These are phyloP conservation scores for Yamadazyma diddensiae DNA, from an alignment of 1,139 yeast species.

Conservation along the genomic window DNA sequence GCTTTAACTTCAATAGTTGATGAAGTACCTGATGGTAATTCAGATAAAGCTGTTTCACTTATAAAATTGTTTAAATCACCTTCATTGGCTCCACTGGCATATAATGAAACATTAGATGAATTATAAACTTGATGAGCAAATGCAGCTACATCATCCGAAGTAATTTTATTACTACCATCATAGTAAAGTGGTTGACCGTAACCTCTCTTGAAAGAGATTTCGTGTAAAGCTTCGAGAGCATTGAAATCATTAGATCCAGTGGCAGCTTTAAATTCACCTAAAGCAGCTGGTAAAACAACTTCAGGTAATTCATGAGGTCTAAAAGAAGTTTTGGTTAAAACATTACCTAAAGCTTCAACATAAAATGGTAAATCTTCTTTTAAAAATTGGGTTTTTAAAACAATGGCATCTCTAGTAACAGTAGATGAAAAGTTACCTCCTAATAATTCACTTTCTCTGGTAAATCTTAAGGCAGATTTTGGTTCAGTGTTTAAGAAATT, in stretches of 20 bases:
- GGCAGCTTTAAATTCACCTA: conserved; percentile 52
- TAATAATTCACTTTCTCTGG: conserved; percentile 90
- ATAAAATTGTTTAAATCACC: conserved; percentile 70
- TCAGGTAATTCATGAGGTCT: conserved; percentile 82
- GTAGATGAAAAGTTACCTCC: conserved; percentile 76
- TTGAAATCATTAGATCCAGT: conserved; percentile 49
- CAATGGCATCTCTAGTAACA: conserved; percentile 81
- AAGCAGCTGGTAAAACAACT: conserved; percentile 77
- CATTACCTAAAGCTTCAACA: conserved; percentile 82
- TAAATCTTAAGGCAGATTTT: conserved; percentile 88
- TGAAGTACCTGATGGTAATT: conserved; percentile 59
- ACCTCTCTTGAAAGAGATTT: conserved; percentile 81
- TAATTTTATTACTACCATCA: conserved; percentile 57
- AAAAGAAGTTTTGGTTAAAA: conserved; percentile 68
- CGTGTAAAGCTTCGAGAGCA: conserved; percentile 80
- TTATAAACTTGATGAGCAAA: conserved; percentile 71
- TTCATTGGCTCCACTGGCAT: conserved; percentile 72
- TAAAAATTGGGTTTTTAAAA: conserved; percentile 77
- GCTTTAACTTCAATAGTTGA: conserved; percentile 39
- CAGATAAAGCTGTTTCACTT: conserved; percentile 61
- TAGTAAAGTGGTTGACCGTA: conserved; percentile 82
- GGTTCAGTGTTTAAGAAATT: conserved; percentile 79
- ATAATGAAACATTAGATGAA: conserved; percentile 66
- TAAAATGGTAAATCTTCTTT: conserved; percentile 89
- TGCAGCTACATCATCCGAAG: conserved; percentile 63